Percentiles rank a stretch among this genome's conserved stretches.
phyloP scores from a whole-genome alignment of 2,329 filamentous ascomycete species.

The Clarireedia homoeocarpa region DNA sequence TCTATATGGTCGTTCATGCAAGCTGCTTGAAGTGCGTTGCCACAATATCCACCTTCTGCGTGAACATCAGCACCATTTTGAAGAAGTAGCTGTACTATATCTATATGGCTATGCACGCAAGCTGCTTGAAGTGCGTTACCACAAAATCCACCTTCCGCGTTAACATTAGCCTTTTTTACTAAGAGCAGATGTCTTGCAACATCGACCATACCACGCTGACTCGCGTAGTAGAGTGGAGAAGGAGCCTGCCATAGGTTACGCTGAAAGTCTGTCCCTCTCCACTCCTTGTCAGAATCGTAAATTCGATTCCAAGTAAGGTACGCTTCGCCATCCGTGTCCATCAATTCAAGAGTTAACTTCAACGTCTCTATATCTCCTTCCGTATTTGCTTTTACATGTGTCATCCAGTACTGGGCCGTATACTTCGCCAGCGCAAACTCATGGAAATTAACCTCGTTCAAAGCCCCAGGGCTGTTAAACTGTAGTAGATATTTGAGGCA shows the following conservation, averaged over 20 bases:
- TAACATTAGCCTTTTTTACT: neutral
- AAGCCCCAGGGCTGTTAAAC: neutral
- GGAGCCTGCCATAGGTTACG: neutral
- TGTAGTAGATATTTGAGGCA: constrained; percentile 16
- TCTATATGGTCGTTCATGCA: too few species aligned
- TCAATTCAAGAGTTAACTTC: neutral
- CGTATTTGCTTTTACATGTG: neutral
- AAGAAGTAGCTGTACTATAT: neutral
- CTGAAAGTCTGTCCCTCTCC: neutral
- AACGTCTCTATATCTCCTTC: neutral
- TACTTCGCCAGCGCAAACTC: constrained; percentile 7
- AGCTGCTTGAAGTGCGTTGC: neutral
- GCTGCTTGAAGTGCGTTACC: neutral
- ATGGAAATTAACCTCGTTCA: constrained; percentile 3
- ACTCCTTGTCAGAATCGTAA: neutral
- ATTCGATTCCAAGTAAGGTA: neutral
- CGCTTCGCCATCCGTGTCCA: neutral
- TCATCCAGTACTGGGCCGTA: constrained; percentile 6
- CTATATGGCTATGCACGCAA: neutral
- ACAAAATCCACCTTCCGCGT: too few species aligned
- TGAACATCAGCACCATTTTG: neutral
- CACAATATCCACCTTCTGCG: too few species aligned
- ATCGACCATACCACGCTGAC: too few species aligned
- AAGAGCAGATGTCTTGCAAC: too few species aligned
- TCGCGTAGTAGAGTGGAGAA: neutral